A percentile compares a stretch with the other conserved stretches of the same genome.
These are phyloP conservation scores for Clonostachys rhizophaga DNA, from an alignment of 2,329 filamentous ascomycete genomes.

Conservation along the genomic window DNA sequence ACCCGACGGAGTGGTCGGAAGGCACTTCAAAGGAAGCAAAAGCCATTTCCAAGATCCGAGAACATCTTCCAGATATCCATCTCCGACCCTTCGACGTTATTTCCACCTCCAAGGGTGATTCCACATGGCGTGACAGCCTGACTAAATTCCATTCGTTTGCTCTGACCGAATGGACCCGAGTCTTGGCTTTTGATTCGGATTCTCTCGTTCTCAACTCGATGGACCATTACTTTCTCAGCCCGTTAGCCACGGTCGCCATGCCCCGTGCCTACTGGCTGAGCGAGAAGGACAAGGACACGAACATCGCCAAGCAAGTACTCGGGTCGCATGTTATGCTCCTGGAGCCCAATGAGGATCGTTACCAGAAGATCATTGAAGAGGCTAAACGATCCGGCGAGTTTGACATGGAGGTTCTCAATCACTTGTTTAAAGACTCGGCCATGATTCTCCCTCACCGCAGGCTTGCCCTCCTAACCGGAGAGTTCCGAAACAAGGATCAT, in stretches of 20 bases:
- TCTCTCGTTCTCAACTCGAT: slow-evolving; percentile 53
- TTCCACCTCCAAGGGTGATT: background rate
- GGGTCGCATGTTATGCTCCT: slow-evolving; percentile 59
- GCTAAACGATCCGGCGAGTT: slow-evolving; percentile 29
- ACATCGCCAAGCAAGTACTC: slow-evolving; percentile 35
- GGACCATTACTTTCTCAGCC: slow-evolving; percentile 67
- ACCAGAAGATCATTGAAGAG: slow-evolving; percentile 14
- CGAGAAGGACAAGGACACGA: slow-evolving; percentile 19
- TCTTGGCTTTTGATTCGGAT: slow-evolving; percentile 53
- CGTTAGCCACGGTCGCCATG: slow-evolving; percentile 55
- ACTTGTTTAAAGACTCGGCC: slow-evolving; percentile 51
- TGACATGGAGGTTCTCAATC: slow-evolving; percentile 67
- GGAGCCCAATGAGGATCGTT: slow-evolving; percentile 41
- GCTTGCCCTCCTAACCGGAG: slow-evolving; percentile 56
- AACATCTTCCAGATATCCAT: too few species aligned
- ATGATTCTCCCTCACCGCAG: slow-evolving; percentile 59
- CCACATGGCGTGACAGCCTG: slow-evolving; percentile 58
- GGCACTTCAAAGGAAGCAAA: background rate
- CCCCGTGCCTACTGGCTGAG: slow-evolving; percentile 67
- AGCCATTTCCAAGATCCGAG: too few species aligned
- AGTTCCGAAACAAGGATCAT: slow-evolving; percentile 43
- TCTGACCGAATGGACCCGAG: slow-evolving; percentile 51
- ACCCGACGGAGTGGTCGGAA: background rate
- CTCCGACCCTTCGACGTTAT: too few species aligned
- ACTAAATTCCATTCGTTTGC: slow-evolving; percentile 67